Evolutionary conservation across 148 eudicot genomes (phyloP).

Genomic region (Suaeda aralocaspica): DNA sequence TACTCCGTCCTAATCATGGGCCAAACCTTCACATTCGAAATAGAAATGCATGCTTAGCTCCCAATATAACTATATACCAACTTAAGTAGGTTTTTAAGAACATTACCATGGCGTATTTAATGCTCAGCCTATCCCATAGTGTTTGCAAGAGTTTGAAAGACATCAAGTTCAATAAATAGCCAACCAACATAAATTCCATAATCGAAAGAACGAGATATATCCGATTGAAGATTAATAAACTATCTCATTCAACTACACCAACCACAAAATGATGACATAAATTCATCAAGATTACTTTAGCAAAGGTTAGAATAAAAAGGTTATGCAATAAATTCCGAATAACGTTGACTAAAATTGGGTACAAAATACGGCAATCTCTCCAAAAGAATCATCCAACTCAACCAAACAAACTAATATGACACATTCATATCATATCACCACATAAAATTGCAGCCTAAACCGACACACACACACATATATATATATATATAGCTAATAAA

Average conservation of each 20-base stretch:
- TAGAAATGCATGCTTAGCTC: background rate
- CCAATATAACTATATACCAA: background rate
- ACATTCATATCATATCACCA: background rate
- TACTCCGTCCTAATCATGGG: too few species aligned
- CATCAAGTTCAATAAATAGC: background rate
- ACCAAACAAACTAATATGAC: background rate
- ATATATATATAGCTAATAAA: too few species aligned
- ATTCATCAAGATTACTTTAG: background rate
- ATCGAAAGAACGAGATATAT: background rate
- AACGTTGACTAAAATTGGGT: background rate
- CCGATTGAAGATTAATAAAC: background rate
- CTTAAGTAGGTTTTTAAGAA: background rate
- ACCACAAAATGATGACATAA: background rate
- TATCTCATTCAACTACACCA: background rate
- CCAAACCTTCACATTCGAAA: background rate
- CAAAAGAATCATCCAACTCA: background rate
- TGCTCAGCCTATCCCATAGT: background rate
- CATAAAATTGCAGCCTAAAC: slow-evolving; percentile 7
- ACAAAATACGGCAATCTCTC: background rate
- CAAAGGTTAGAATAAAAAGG: background rate
- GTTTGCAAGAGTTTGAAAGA: background rate
- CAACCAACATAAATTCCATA: background rate
- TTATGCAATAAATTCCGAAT: background rate
- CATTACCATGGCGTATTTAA: background rate
- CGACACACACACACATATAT: too few species aligned